Evolutionary conservation across 176 grass and related monocot genomes (phyloP).

Genomic region (Triticum turgidum): DNA sequence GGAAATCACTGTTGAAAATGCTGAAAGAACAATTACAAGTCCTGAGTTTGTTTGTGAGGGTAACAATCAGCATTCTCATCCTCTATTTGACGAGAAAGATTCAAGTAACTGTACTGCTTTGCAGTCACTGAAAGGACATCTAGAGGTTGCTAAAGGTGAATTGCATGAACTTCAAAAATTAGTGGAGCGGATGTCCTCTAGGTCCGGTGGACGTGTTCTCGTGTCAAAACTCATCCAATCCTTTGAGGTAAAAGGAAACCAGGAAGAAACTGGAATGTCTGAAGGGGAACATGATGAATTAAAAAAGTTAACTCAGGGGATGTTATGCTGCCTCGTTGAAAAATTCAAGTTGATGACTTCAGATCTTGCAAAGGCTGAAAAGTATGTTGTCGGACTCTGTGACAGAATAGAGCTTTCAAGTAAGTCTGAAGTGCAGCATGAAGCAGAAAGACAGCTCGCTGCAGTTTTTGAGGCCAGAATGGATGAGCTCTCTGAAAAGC

Average conservation of each 20-base stretch:
- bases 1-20: constrained; percentile 32
- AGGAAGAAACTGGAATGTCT: constrained; percentile 49
- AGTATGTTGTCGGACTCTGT: constrained; percentile 42
- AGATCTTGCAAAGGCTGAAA: constrained; percentile 59
- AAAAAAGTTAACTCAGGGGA: constrained; percentile 43
- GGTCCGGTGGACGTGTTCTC: constrained; percentile 54
- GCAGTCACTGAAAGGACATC: constrained; percentile 51
- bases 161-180: constrained; percentile 71
- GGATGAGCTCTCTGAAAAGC: constrained; percentile 55
- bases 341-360: constrained; percentile 54
- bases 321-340: constrained; percentile 56
- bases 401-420: constrained; percentile 36
- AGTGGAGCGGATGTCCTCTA: constrained; percentile 60
- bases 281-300: constrained; percentile 65
- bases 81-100: constrained; percentile 20
- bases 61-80: constrained; percentile 17
- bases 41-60: constrained; percentile 6
- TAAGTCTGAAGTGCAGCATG: constrained; percentile 47
- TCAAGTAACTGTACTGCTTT: constrained; percentile 45
- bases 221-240: constrained; percentile 90
- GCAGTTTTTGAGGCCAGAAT: constrained; percentile 57
- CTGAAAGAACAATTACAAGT: constrained; percentile 22
- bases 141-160: constrained; percentile 62
- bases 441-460: constrained; percentile 44
- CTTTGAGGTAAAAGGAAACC: constrained; percentile 71